These are phyloP conservation scores for Lactuca sativa DNA, from an alignment of 129 eudicot genomes.

Conservation along the genomic window DNA sequence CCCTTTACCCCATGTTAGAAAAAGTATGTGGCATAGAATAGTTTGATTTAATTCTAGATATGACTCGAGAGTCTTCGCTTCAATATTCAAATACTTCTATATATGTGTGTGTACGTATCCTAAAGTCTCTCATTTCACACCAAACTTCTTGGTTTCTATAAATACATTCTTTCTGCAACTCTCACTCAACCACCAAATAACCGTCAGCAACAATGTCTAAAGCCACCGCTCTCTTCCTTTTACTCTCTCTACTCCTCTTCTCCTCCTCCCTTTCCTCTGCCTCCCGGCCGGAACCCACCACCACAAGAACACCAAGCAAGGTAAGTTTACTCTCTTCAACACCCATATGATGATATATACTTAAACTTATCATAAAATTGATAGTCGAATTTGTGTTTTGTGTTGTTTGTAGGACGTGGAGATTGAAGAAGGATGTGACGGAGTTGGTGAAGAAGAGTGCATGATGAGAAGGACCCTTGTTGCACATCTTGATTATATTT, in stretches of 20 bases:
- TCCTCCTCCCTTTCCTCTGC: conserved; percentile 19
- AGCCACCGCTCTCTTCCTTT: conserved; percentile 29
- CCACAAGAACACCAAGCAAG: conserved; percentile 23
- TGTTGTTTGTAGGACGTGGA: conserved; percentile 30
- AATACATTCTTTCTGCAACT: conserved; percentile 27
- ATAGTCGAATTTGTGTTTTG: background rate
- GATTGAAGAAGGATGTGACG: conserved; percentile 40
- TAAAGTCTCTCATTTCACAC: conserved; percentile 11
- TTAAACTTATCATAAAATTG: conserved; percentile 1
- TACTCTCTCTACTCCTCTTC: conserved; percentile 28
- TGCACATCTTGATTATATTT: conserved; percentile 71
- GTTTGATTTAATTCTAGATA: background rate
- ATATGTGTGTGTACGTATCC: background rate
- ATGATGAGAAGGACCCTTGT: conserved; percentile 59
- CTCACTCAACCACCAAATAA: conserved; percentile 26
- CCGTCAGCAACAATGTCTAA: conserved; percentile 28
- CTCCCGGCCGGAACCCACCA: conserved; percentile 36
- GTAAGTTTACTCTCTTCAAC: conserved; percentile 21
- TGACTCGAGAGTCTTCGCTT: background rate
- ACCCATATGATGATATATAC: background rate
- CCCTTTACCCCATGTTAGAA: background rate
- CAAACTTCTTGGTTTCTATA: conserved; percentile 27
- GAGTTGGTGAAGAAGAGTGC: conserved; percentile 55
- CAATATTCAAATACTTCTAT: background rate
- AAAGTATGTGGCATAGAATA: background rate